Base-by-base conservation (phyloP, 2,329 filamentous ascomycete species). In the Colletotrichum tropicale region DNA sequence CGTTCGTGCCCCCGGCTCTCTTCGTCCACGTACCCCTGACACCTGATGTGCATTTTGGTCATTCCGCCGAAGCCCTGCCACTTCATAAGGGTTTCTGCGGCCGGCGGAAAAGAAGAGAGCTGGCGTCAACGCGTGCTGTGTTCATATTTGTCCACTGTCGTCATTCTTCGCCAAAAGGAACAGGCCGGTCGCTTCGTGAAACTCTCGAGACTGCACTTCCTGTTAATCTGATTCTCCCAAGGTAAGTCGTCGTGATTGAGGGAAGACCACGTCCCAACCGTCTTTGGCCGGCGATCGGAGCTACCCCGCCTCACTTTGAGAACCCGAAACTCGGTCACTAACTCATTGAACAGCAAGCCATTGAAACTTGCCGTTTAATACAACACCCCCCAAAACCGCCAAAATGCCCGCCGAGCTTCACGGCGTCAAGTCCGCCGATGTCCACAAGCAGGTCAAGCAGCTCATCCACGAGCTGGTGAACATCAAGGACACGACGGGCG, bases 381-480 rank as follows among this genome's bases (percentile, higher is more conserved):
- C 12, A 48, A 70, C 7, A 55, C n/a, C 26, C 7, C 18, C 32
- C 0, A 24, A 52, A 30, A 26, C 62, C 26, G 73, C 38, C 74
- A 75, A 21, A 60, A 87, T 88, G 86, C 86, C 86, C 18, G 76
- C 83, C 75, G 81, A 86, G 78, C 76, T 87, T 61, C 82, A 89
- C 77, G 87, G 87, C 66, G 83, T 90, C 82, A 85, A 86, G 76
- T 83, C 88, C 24, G 82, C 81, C 76, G 85, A 89, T 71, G 83
- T 91, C 75, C 88, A 91, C 80, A 83, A 83, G 77, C 88, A 91
- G 74, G 92, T 96, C 81, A 87, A 91, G 52, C 87, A 91, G 21
- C 88, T 96, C 74, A 95, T 95, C 79, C 85, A 93, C 81, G 94
- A 94, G 80, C 88, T 96, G 56, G 89, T 96, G 82, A 94, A 94